Conservation (phyloP, 352 stramenopile species). For the Pythium chondricola region DNA sequence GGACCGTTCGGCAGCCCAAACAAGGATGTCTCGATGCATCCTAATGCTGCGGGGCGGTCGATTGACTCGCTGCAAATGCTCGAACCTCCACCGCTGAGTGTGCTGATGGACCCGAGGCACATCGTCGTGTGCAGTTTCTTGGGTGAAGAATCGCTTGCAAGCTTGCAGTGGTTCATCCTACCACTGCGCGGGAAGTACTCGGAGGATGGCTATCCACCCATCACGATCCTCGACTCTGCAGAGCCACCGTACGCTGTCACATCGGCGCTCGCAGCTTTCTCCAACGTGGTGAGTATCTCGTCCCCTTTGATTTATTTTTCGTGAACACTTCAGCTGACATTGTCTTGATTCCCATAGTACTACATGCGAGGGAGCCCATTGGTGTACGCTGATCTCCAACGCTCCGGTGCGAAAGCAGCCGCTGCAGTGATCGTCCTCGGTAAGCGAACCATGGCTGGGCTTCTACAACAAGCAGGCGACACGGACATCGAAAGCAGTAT, state of each 20-base stretch:
- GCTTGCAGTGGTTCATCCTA: conserved; percentile 70
- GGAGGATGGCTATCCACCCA: conserved; percentile 40
- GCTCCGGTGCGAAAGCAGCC: conserved; percentile 72
- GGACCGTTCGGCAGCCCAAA: background rate
- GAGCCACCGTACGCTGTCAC: conserved; percentile 48
- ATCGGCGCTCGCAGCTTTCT: conserved; percentile 41
- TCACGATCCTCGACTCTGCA: conserved; percentile 73
- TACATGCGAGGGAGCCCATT: conserved; percentile 76
- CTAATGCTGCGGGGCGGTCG: no score
- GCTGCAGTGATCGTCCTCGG: conserved; percentile 74
- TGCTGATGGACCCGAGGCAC: conserved; percentile 59
- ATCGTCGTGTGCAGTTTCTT: conserved; percentile 84
- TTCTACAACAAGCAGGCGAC: conserved; percentile 25
- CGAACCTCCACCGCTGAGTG: conserved; percentile 40
- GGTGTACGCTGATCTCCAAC: conserved; percentile 71
- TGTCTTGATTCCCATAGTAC: conserved; percentile 35
- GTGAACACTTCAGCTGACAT: no score
- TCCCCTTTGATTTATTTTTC: background rate
- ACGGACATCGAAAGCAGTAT: conserved; percentile 64
- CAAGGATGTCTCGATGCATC: no score
- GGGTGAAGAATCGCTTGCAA: conserved; percentile 67
- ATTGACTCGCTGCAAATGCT: conserved; percentile 32
- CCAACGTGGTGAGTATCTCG: conserved; percentile 51
- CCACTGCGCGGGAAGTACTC: conserved; percentile 52
- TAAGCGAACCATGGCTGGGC: conserved; percentile 44